Evolutionary conservation across 345 rosid genomes (phyloP), one percentile per base, ranked within the genome.

Genomic region (Pistacia atlantica): DNA sequence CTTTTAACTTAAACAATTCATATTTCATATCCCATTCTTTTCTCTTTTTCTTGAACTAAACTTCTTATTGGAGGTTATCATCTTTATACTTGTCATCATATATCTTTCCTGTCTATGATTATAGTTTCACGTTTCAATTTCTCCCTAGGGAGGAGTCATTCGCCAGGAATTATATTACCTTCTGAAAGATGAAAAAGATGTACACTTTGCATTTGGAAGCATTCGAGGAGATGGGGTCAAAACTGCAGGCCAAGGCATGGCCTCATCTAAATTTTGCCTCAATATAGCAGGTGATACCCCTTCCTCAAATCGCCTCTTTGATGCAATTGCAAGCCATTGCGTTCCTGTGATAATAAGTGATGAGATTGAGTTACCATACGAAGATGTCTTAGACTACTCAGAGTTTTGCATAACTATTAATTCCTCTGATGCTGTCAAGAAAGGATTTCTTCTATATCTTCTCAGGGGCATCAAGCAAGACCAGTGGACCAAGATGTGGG

Each of bases 241-340:
- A 65, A 85, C 73, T 69, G 96, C 99, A 17, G 85, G 96, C 77
- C 84, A 82, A 65, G 99, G 99, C 75, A 95, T 95, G 99, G 90
- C 91, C 25, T 85, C 92, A 5, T 89, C 97, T 16, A 95, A 92
- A 75, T 93, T 92, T 77, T 95, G 99, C 87, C 89, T 93, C 52
- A 86, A 92, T 65, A 93, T 95, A 37, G 99, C 97, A 0, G 99
- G 99, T 17, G 99, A 95, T 64, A 95, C 96, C 45, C 99, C 99
- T 45, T 93, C 99, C 67, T 93, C 99, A 9, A 93, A 93, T 79
- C 98, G 98, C 73, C 94, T 95, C 55, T 95, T 93, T 62, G 98
- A 95, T 72, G 88, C 97, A 65, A 90, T 93, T 18, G 97, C 82
- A 70, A 93, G 87, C 83, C 96, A 92, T 71, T 93, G 99, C 59